Evolutionary conservation across 768 basidiomycete genomes (phyloP).

Genomic region (Botryobasidium botryosum): DNA sequence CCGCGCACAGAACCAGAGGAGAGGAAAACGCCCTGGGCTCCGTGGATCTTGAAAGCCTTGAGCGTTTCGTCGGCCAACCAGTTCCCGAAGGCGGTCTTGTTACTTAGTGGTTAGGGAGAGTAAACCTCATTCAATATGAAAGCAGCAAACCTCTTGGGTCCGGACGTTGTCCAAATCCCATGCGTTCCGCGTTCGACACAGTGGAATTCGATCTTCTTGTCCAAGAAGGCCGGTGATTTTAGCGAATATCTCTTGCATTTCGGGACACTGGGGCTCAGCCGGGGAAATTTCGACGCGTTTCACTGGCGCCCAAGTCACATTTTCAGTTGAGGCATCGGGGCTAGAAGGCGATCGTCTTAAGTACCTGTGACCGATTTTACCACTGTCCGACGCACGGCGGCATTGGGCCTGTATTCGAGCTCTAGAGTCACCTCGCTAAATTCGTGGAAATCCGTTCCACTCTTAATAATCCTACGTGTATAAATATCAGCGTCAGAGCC

Average conservation of each 20-base stretch:
- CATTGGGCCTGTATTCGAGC: constrained; percentile 38
- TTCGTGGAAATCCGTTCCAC: constrained; percentile 81
- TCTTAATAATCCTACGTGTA: constrained; percentile 47
- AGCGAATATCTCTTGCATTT: constrained; percentile 43
- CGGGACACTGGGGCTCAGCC: constrained; percentile 35
- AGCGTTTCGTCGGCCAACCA: constrained; percentile 83
- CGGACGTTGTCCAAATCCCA: constrained; percentile 62
- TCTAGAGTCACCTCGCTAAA: constrained; percentile 58
- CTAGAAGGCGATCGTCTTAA: constrained; percentile 10
- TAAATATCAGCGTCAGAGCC: neutral
- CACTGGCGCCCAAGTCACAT: constrained; percentile 26
- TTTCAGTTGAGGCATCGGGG: constrained; percentile 9
- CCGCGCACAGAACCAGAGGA: constrained; percentile 74
- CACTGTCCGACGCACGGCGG: constrained; percentile 45
- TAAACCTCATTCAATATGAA: neutral
- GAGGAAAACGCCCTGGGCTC: constrained; percentile 69
- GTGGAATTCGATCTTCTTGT: too few species aligned
- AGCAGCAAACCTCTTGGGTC: constrained; percentile 39
- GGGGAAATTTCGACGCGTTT: constrained; percentile 46
- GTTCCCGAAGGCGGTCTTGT: constrained; percentile 51
- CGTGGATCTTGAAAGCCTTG: too few species aligned
- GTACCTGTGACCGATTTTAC: constrained; percentile 46
- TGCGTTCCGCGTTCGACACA: constrained; percentile 48
- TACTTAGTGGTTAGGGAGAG: neutral
- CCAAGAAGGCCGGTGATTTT: constrained; percentile 53